Evolutionary conservation across 371 early-diverging fungal genomes (phyloP).

Genomic region (Coemansia sp.): DNA sequence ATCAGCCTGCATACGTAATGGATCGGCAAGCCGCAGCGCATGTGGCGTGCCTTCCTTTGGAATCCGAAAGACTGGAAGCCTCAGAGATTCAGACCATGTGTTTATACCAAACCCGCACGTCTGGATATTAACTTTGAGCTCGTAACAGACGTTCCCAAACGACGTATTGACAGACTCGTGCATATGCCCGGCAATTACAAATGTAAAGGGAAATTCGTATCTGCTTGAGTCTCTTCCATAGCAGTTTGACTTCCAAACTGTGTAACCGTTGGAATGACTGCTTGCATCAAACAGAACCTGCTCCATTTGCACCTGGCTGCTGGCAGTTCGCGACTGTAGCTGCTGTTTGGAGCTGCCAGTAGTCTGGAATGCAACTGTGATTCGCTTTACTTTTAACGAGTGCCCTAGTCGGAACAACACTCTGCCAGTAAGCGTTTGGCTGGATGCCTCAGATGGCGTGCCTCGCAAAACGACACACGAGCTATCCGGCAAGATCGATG

Average conservation of each 20-base stretch:
- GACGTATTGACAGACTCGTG: conserved; percentile 35
- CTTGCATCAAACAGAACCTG: conserved; percentile 24
- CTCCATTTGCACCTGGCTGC: not conserved
- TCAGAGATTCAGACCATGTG: conserved; percentile 27
- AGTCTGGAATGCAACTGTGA: conserved; percentile 16
- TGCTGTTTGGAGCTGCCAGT: not conserved
- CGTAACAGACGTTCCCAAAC: conserved; percentile 35
- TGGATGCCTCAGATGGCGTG: conserved; percentile 25
- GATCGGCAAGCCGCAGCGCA: conserved; percentile 12
- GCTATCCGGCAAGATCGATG: conserved; percentile 23
- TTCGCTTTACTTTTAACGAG: conserved; percentile 27
- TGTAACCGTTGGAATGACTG: conserved; percentile 2
- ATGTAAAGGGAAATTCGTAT: conserved; percentile 34
- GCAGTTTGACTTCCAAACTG: conserved; percentile 11
- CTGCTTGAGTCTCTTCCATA: not conserved
- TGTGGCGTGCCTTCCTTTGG: conserved; percentile 22
- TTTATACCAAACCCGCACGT: conserved; percentile 43
- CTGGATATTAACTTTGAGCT: conserved; percentile 29
- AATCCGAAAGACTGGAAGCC: conserved; percentile 30
- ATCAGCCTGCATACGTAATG: conserved; percentile 36
- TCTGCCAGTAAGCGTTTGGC: conserved; percentile 26
- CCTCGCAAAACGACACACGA: conserved; percentile 27
- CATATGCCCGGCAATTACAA: conserved; percentile 35
- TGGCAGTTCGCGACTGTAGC: not conserved
- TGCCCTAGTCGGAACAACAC: conserved; percentile 28